These are phyloP conservation scores for Hippophae rhamnoides DNA, from an alignment of 306 rosid genomes.

Conservation along the genomic window DNA sequence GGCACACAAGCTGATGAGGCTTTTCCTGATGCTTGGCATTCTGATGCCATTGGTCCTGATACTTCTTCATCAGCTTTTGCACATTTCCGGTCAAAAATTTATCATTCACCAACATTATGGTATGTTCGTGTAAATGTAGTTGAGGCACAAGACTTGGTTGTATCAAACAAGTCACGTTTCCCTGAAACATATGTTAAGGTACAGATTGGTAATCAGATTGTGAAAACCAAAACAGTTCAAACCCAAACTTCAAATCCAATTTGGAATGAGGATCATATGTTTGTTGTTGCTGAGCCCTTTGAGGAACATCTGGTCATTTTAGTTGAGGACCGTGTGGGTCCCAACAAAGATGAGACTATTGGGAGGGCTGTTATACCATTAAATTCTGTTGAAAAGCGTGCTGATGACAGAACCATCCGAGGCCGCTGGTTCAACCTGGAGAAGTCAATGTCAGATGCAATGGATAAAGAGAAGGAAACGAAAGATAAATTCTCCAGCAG, in stretches of 20 bases:
- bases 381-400: slow-evolving; percentile 46
- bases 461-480: slow-evolving; percentile 44
- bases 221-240: slow-evolving; percentile 50
- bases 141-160: slow-evolving; percentile 80
- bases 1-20: slow-evolving; percentile 98
- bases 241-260: slow-evolving; percentile 35
- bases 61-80: slow-evolving; percentile 24
- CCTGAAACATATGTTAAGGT: slow-evolving; percentile 67
- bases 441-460: slow-evolving; percentile 58
- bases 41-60: slow-evolving; percentile 68
- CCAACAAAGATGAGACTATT: slow-evolving; percentile 67
- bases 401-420: slow-evolving; percentile 40
- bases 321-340: slow-evolving; percentile 61
- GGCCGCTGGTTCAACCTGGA: slow-evolving; percentile 51
- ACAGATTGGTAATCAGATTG: slow-evolving; percentile 56
- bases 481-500: slow-evolving; percentile 49
- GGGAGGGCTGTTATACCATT: slow-evolving; percentile 53
- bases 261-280: slow-evolving; percentile 61
- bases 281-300: slow-evolving; percentile 88
- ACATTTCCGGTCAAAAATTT: slow-evolving; percentile 70
- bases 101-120: slow-evolving; percentile 78
- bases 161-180: slow-evolving; percentile 49
- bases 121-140: slow-evolving; percentile 61
- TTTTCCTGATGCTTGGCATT: slow-evolving; percentile 95
- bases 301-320: slow-evolving; percentile 60